Percentiles rank a stretch among this genome's conserved stretches.
phyloP scores from a whole-genome alignment of 108 stramenopile species.

The Mediolabrus comicus region DNA sequence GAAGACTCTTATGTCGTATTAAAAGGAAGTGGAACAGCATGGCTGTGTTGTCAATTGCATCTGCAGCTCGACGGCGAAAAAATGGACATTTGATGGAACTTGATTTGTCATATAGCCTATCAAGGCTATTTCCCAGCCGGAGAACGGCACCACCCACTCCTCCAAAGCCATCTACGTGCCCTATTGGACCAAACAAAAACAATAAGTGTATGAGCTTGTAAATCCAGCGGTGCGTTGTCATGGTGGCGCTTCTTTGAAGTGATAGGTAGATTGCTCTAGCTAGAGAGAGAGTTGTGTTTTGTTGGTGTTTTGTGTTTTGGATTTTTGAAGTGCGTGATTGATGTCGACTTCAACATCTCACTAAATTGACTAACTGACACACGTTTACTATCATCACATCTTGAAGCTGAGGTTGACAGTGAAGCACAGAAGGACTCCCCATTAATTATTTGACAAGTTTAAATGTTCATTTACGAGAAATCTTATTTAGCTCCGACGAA shows the following conservation, averaged over 20 bases:
- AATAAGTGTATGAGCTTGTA: background rate
- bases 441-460: background rate
- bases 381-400: too few species aligned
- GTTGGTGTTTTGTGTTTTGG: too few species aligned
- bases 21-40: conserved; percentile 60
- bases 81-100: conserved; percentile 79
- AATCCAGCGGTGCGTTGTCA: background rate
- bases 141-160: background rate
- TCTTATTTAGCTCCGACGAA: background rate
- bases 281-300: too few species aligned
- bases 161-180: background rate
- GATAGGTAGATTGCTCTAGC: too few species aligned
- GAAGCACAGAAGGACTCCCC: background rate
- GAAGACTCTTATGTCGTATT: conserved; percentile 67
- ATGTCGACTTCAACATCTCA: too few species aligned
- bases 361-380: too few species aligned
- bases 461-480: background rate
- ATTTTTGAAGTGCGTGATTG: too few species aligned
- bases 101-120: conserved; percentile 54
- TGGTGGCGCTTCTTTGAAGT: too few species aligned
- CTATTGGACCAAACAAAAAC: background rate
- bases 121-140: conserved; percentile 24
- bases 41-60: conserved; percentile 65
- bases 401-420: too few species aligned
- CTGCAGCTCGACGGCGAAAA: conserved; percentile 67